Percentiles rank a stretch among this genome's conserved stretches.
Evolutionary conservation across 2,329 filamentous ascomycete genomes (phyloP).

Genomic region (Aspergillus fructus): DNA sequence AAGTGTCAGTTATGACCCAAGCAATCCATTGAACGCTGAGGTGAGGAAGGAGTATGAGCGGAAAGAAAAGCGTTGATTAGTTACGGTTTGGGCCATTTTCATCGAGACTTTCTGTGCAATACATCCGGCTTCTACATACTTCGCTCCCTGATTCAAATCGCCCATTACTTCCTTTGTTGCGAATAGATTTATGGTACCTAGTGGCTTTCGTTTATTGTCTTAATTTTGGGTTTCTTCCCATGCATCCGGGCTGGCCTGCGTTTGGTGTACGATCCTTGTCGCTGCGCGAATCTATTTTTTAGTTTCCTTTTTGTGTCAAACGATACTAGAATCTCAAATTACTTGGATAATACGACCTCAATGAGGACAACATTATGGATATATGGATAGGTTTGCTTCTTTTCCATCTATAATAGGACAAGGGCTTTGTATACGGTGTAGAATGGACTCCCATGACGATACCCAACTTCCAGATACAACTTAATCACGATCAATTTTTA

Average conservation of each 20-base stretch:
- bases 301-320: not conserved
- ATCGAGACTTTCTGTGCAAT: not conserved
- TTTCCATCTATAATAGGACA: too few relatives aligned
- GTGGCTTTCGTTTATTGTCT: not conserved
- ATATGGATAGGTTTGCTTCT: too few relatives aligned
- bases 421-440: too few relatives aligned
- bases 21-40: slow-evolving; percentile 47
- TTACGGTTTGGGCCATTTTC: not conserved
- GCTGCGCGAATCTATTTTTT: not conserved
- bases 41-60: slow-evolving; percentile 21
- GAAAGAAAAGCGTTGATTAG: slow-evolving; percentile 2
- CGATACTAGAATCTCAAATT: not conserved
- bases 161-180: not conserved
- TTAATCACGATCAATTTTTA: too few relatives aligned
- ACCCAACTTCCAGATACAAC: too few relatives aligned
- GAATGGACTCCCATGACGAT: too few relatives aligned
- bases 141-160: not conserved
- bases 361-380: too few relatives aligned
- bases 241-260: not conserved
- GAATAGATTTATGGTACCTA: not conserved
- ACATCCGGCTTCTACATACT: not conserved
- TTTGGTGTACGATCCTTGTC: not conserved
- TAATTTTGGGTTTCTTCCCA: not conserved
- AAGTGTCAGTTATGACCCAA: slow-evolving; percentile 79
- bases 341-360: not conserved